Evolutionary conservation across 305 asterid genomes (phyloP).

Genomic region (Withania somnifera): DNA sequence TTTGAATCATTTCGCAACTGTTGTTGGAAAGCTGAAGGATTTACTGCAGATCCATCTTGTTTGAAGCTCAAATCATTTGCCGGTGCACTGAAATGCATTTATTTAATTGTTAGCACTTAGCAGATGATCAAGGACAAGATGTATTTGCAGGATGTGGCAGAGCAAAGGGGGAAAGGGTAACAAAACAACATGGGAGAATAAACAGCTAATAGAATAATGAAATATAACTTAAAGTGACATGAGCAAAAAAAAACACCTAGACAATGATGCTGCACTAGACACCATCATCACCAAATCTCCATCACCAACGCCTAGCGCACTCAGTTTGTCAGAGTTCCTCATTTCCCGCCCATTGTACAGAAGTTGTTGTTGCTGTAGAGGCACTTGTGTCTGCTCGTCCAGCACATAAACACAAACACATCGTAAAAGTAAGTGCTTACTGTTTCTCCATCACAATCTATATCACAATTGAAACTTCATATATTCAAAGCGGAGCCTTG

Average conservation of each 20-base stretch:
- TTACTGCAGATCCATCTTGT: slow-evolving; percentile 87
- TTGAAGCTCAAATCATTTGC: slow-evolving; percentile 42
- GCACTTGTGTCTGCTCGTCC: slow-evolving; percentile 56
- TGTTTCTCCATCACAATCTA: background rate
- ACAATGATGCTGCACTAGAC: slow-evolving; percentile 31
- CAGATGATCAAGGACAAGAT: slow-evolving; percentile 1
- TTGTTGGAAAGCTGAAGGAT: slow-evolving; percentile 89
- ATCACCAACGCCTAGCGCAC: slow-evolving; percentile 60
- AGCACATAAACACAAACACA: slow-evolving; percentile 1
- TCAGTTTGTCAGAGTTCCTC: slow-evolving; percentile 60
- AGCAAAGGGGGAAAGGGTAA: background rate
- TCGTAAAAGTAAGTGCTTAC: background rate
- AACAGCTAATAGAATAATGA: background rate
- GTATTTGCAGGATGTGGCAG: background rate
- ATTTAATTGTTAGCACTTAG: slow-evolving; percentile 17
- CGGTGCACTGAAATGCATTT: slow-evolving; percentile 33
- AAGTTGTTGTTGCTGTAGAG: slow-evolving; percentile 79
- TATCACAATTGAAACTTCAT: background rate
- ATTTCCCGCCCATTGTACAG: slow-evolving; percentile 70
- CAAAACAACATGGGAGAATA: background rate
- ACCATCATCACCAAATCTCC: slow-evolving; percentile 95
- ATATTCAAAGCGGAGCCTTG: background rate
- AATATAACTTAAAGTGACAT: background rate
- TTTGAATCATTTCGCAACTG: slow-evolving; percentile 73
- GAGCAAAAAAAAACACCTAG: slow-evolving; percentile 16